Base-by-base conservation (phyloP, 192 early-diverging fungal species). In the Paraglomus occultum region DNA sequence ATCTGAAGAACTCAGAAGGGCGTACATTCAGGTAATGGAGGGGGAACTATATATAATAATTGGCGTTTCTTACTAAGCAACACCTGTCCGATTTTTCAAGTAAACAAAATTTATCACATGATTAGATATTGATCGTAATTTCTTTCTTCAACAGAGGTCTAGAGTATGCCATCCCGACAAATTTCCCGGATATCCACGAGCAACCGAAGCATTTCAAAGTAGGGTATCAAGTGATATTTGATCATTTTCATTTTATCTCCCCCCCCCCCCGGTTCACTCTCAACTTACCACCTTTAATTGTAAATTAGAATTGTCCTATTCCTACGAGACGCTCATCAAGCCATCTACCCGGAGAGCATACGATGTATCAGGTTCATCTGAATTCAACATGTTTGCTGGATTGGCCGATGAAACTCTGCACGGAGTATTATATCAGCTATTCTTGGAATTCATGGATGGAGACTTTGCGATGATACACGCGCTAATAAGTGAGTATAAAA, bases 81-180 rank as follows among this genome's bases (percentile, higher is more conserved):
- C 11, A 50, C 11, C 11, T 12, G 11, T n/a, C n/a, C 49, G n/a
- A 12, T n/a, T 50, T n/a, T 50, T 12, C n/a, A n/a, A n/a, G 49
- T 11, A 50, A 11, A 50, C 11, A 50, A n/a, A 12, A n/a, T 50
- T 50, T 50, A 50, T 11, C n/a, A 31, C 31, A 31, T 31, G 31
- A 31, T 31, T n/a, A 31, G 31, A 31, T 31, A 31, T 31, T 31
- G 31, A 31, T 31, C 31, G 3, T 31, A 31, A 31, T 31, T 31
- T 50, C 54, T 51, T 60, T 17, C 55, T 22, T 12, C 66, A 12
- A 9, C n/a, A 10, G 72, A 79, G 73, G 57, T 79, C 77, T 46
- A 70, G 82, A 59, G 71, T 81, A 3, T 83, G 82, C 51, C 82
- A 83, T 44, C 82, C 82, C 23, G 82, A 83, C 70, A 80, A 81